Conservation (phyloP, 441 rosid species). For the Macaranga tanarius region DNA sequence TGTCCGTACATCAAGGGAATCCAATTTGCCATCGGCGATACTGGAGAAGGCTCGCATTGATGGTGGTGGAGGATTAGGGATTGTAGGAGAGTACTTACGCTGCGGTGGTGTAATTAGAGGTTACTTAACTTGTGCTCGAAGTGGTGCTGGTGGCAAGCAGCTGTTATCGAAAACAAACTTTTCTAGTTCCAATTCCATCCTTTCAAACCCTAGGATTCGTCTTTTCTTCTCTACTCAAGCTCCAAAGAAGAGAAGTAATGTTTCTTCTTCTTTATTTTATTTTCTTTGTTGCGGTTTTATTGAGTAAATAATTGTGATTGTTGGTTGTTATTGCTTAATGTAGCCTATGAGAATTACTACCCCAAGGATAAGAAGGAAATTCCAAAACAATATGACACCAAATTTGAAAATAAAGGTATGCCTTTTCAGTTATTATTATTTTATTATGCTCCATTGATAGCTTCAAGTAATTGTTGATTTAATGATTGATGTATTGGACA, state of each 20-base stretch:
- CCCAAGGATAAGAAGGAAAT: slow-evolving; percentile 54
- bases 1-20: slow-evolving; percentile 27
- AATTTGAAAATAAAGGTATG: slow-evolving; percentile 51
- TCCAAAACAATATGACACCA: slow-evolving; percentile 39
- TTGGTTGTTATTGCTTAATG: neutral
- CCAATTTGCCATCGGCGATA: slow-evolving; percentile 17
- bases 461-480: neutral
- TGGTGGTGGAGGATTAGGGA: slow-evolving; percentile 36
- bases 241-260: slow-evolving; percentile 50
- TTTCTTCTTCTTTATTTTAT: neutral
- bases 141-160: slow-evolving; percentile 39
- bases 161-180: slow-evolving; percentile 23
- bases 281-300: neutral
- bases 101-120: slow-evolving; percentile 2
- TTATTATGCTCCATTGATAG: neutral
- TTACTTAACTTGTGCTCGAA: slow-evolving; percentile 34
- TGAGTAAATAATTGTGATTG: no score
- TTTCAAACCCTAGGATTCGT: slow-evolving; percentile 44
- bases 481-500: neutral
- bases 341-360: slow-evolving; percentile 54
- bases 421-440: neutral
- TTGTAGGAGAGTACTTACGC: slow-evolving; percentile 21
- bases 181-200: slow-evolving; percentile 38
- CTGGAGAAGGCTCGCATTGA: slow-evolving; percentile 29
- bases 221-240: slow-evolving; percentile 44